Base-by-base conservation (phyloP, 805 yeast genomes). In the Candida nanaspora region DNA sequence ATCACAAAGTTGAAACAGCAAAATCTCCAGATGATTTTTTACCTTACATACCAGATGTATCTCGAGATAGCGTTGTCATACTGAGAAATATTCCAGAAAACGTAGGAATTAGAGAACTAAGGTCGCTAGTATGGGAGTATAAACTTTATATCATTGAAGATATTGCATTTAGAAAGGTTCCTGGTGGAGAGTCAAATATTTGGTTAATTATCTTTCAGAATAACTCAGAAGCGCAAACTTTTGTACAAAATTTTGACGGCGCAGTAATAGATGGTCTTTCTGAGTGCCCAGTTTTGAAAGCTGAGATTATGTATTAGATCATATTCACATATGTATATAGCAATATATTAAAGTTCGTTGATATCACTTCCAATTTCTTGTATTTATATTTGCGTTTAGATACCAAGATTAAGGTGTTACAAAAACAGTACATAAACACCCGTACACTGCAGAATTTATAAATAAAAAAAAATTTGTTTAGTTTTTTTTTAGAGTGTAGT, bases 201-300 rank as follows among this genome's bases (percentile, higher is more conserved):
- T 67, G 63, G 47, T 51, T 76, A 9, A 55, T 76, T 3, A 56
- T 65, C 18, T 82, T 82, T 48, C 63, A 63, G 14, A 65, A 69
- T 45, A 43, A 48, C 2, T 44, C 52, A 2, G 76, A 74, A 42
- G 80, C 86, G 2, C 46, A 44, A 16, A 57, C 77, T 33, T 81
- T 80, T 52, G 72, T 71, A 4, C 55, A 73, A 13, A 69, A 71
- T 45, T 69, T 65, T 49, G 77, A 82, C 52, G 82, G 83, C 2
- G n/a, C n/a, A n/a, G n/a, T n/a, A n/a, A n/a, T n/a, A n/a, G n/a
- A n/a, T n/a, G n/a, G n/a, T n/a, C n/a, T n/a, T n/a, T n/a, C n/a
- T n/a, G n/a, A n/a, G n/a, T n/a, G n/a, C n/a, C n/a, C n/a, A n/a
- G n/a, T n/a, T n/a, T n/a, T n/a, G n/a, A n/a, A n/a, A n/a, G n/a